Evolutionary conservation across 306 rosid genomes (phyloP), one percentile per base, ranked within the genome.

Genomic region (Fagus crenata): DNA sequence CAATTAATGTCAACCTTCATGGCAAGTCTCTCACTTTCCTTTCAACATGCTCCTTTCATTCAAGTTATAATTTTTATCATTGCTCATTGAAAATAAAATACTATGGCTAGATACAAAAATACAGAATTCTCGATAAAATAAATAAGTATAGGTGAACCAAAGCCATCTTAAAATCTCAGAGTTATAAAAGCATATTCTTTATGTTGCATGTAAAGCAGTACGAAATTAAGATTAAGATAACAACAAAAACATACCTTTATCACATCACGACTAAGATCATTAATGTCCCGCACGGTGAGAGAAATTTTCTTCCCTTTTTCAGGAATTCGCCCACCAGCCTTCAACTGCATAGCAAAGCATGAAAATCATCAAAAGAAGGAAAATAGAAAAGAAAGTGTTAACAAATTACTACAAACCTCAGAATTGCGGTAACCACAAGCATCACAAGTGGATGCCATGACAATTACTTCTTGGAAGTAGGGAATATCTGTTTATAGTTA

Each of bases 371-470:
- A 61, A 53, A 51, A 77, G 49, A 67, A 68, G 53, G 70, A 39
- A 77, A 80, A 43, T n/a, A 78, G 41, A 82, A 37, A 77, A 75
- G 4, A 49, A 53, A 17, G 3, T 4, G 42, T 14, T 22, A 42
- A 72, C 68, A 81, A 82, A 85, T 70, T 70, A 71, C 56, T 68
- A 68, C 55, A 80, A 85, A 95, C 98, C 98, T 95, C 97, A 76
- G 98, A 95, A 89, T 83, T 95, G 79, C 98, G 97, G 84, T 95
- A 92, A 82, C 97, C 98, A 61, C 98, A 95, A 15, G 83, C 40
- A 63, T 95, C 98, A 82, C 97, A 95, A n/a, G 96, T 95, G 72
- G 97, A 87, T 69, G 98, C 98, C 97, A 95, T 95, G 74, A 92
- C 97, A 0, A 95, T 90, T 64, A 92, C 98, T 89, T 95, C 96